Conservation (phyloP, 2,329 filamentous ascomycete species). For the Colletotrichum trifolii region DNA sequence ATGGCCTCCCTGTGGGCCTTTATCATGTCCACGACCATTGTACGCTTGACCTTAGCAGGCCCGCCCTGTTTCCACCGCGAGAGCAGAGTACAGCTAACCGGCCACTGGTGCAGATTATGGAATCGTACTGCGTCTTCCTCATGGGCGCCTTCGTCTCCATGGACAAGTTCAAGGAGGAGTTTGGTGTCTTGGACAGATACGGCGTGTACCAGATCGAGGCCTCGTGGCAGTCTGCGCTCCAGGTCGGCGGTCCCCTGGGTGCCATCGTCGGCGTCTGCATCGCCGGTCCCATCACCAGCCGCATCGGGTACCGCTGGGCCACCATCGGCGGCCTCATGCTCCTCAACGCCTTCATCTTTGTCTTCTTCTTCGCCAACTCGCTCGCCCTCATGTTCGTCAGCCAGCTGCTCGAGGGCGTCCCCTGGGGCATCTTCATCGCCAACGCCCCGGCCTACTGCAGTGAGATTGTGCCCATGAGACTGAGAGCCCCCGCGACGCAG, state of each 20-base stretch:
- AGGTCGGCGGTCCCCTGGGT: slow-evolving; percentile 65
- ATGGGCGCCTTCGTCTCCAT: slow-evolving; percentile 69
- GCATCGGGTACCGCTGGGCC: slow-evolving; percentile 69
- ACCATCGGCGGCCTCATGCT: slow-evolving; percentile 66
- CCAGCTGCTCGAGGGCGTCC: slow-evolving; percentile 70
- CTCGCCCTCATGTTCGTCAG: slow-evolving; percentile 59
- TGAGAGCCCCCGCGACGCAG: slow-evolving; percentile 68
- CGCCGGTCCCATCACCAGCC: slow-evolving; percentile 69
- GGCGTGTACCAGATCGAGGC: slow-evolving; percentile 55
- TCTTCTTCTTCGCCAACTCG: slow-evolving; percentile 58
- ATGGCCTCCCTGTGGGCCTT: slow-evolving; percentile 53
- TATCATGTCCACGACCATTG: slow-evolving; percentile 52
- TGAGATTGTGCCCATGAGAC: slow-evolving; percentile 69
- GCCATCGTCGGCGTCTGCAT: slow-evolving; percentile 70
- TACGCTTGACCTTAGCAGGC: slow-evolving; percentile 44
- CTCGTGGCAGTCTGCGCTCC: slow-evolving; percentile 69
- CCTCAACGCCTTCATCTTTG: slow-evolving; percentile 69
- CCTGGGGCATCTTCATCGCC: slow-evolving; percentile 75
- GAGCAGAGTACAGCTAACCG: slow-evolving; percentile 34
- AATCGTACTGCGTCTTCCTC: slow-evolving; percentile 72
- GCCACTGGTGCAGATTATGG: slow-evolving; percentile 65
- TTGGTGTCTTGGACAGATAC: slow-evolving; percentile 52
- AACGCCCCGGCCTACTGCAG: slow-evolving; percentile 72
- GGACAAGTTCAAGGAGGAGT: slow-evolving; percentile 55
- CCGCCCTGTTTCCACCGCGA: neutral